Conservation (phyloP, 331 rosid species). For the Pyracantha coccinea region DNA sequence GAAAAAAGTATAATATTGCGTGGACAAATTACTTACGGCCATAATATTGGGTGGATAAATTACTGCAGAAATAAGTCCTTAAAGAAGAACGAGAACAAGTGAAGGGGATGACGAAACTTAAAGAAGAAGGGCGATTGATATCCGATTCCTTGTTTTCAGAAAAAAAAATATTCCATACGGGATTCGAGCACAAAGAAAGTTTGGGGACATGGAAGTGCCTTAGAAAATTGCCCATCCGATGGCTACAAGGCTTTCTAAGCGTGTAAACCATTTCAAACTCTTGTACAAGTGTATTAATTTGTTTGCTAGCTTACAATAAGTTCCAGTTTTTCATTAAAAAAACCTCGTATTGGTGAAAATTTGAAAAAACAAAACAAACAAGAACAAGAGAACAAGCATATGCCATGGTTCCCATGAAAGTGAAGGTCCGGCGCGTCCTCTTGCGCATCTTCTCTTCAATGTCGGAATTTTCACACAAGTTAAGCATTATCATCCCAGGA, state of each 20-base stretch:
- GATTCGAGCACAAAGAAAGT: background rate
- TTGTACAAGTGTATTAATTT: background rate
- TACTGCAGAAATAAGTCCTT: background rate
- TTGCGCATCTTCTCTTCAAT: background rate
- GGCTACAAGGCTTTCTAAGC: slow-evolving; percentile 3
- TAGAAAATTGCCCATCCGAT: background rate
- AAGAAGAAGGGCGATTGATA: background rate
- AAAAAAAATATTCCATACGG: background rate
- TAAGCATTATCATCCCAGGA: too few relatives aligned
- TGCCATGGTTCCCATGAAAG: background rate
- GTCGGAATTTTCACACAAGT: background rate
- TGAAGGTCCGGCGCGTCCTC: too few relatives aligned
- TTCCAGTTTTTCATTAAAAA: background rate
- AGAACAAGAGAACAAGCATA: background rate
- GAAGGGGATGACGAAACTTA: background rate
- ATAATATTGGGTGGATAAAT: background rate
- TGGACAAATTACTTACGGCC: too few relatives aligned
- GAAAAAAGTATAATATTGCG: background rate
- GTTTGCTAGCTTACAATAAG: background rate
- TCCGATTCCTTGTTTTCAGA: slow-evolving; percentile 14
- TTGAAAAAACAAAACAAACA: background rate
- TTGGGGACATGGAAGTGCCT: background rate
- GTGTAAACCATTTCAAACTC: background rate
- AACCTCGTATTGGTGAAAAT: background rate
- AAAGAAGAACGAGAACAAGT: background rate